Base-by-base conservation (phyloP, 805 yeast species). In the Candida patagonica region DNA sequence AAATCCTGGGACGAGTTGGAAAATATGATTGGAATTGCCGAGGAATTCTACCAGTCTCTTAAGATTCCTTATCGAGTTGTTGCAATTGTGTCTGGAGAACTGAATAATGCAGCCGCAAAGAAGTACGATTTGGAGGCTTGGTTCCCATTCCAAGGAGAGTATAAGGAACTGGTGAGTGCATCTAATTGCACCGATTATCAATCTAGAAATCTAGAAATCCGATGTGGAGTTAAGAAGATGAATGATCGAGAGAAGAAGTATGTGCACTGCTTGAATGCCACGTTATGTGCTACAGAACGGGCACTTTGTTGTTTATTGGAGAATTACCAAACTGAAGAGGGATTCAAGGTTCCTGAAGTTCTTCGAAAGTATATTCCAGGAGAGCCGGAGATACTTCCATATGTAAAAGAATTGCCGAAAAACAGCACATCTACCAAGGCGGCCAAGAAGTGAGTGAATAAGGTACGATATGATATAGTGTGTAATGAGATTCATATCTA, bases 111-210 rank as follows among this genome's bases (percentile, higher is more conserved):
- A 40, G 98, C 98, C 47, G 97, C 98, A 51, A 92, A 92, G 74
- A 92, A 92, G 67, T 92, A 81, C 70, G 98, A 92, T 70, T 75
- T 92, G 60, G 98, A 92, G 73, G 98, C 98, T 38, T 92, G 98
- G 98, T 92, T 92, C 94, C 98, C 98, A 60, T 92, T 73, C 84
- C 98, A 92, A 73, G 75, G 87, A 64, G 98, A 92, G 68, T 92
- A 84, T 72, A 92, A 92, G 70, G 98, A 92, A 71, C 78, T 92
- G 57, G 98, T 92, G 42, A 86, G 96, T 15, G 89, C 97, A 71
- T 89, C 97, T 44, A 92, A 92, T 76, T 92, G 98, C 78, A 92
- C 98, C 45, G 98, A 92, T 69, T 92, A 92, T 68, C 98, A 92
- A 73, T 85, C 97, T 40, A 83, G 98, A 73, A 89, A 89, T 74